A percentile compares a stretch with the other conserved stretches of the same genome.
Evolutionary conservation across 2,329 filamentous ascomycete genomes (phyloP).

Genomic region (Cladobotryum mycophilum): DNA sequence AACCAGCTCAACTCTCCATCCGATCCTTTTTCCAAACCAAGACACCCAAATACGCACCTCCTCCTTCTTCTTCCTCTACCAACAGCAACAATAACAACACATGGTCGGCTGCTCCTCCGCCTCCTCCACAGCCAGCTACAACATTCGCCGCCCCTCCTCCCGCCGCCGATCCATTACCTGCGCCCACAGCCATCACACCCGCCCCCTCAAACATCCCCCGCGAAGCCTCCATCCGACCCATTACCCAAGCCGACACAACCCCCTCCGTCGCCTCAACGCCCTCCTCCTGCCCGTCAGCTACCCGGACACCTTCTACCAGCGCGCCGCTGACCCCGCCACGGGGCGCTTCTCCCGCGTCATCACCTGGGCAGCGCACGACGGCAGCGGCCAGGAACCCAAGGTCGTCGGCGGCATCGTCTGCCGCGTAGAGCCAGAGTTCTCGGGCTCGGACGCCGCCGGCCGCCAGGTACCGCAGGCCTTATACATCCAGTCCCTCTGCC

Average conservation of each 20-base stretch:
- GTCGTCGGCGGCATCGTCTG: slow-evolving; percentile 58
- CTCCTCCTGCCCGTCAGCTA: slow-evolving; percentile 60
- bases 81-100: slow-evolving; percentile 21
- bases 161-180: slow-evolving; percentile 12
- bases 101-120: slow-evolving; percentile 18
- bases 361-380: slow-evolving; percentile 46
- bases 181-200: slow-evolving; percentile 19
- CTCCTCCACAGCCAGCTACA: slow-evolving; percentile 19
- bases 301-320: slow-evolving; percentile 57
- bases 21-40: slow-evolving; percentile 55
- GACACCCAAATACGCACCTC: slow-evolving; percentile 31
- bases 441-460: slow-evolving; percentile 9
- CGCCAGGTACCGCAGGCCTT: slow-evolving; percentile 28
- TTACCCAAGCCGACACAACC: slow-evolving; percentile 46
- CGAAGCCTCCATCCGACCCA: slow-evolving; percentile 46
- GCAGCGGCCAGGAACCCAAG: slow-evolving; percentile 32
- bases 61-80: slow-evolving; percentile 22
- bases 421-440: slow-evolving; percentile 43
- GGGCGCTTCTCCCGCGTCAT: slow-evolving; percentile 55
- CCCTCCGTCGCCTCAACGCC: slow-evolving; percentile 57
- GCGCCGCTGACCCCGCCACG: slow-evolving; percentile 44
- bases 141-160: slow-evolving; percentile 19
- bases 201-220: slow-evolving; percentile 32
- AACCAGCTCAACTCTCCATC: slow-evolving; percentile 48
- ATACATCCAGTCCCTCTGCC: slow-evolving; percentile 59